Conservation (phyloP, 371 early-diverging fungal genomes). For the Mortierella sp. region DNA sequence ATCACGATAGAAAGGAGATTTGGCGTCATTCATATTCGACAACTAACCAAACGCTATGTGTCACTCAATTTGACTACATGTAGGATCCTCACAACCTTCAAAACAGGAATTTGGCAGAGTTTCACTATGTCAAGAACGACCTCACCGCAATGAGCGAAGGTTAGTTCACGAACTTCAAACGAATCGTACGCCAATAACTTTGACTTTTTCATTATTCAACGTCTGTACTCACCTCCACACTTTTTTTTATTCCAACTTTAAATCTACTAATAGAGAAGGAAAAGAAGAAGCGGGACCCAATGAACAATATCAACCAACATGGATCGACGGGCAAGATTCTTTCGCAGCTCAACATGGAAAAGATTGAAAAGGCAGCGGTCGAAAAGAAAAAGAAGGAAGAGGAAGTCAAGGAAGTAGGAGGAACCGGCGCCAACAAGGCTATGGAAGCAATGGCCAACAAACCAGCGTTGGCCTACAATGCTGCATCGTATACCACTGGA, state of each 20-base stretch:
- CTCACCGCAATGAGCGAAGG: conserved; percentile 68
- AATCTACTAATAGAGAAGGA: conserved; percentile 58
- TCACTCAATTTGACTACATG: not conserved
- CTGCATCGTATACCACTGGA: conserved; percentile 89
- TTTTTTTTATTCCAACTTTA: not conserved
- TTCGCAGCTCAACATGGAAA: conserved; percentile 62
- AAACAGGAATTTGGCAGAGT: conserved; percentile 78
- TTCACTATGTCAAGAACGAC: conserved; percentile 81
- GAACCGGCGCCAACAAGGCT: conserved; percentile 31
- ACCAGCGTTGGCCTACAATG: conserved; percentile 74
- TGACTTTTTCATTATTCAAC: not conserved
- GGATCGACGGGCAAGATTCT: conserved; percentile 77
- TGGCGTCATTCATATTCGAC: not conserved
- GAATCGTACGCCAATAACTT: too few relatives aligned
- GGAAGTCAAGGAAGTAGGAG: conserved; percentile 28
- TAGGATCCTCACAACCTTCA: conserved; percentile 91
- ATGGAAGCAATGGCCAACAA: conserved; percentile 65
- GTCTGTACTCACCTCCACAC: not conserved
- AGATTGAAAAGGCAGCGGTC: conserved; percentile 58
- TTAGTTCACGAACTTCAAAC: conserved; percentile 13
- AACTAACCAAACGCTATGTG: not conserved
- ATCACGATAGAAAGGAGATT: not conserved
- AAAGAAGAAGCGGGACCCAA: conserved; percentile 63
- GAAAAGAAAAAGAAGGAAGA: conserved; percentile 52
- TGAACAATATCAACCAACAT: conserved; percentile 77